Evolutionary conservation across 1,139 yeast genomes (phyloP), one percentile per base, ranked within the genome.

Genomic region (Casaregolazyma lundiana): DNA sequence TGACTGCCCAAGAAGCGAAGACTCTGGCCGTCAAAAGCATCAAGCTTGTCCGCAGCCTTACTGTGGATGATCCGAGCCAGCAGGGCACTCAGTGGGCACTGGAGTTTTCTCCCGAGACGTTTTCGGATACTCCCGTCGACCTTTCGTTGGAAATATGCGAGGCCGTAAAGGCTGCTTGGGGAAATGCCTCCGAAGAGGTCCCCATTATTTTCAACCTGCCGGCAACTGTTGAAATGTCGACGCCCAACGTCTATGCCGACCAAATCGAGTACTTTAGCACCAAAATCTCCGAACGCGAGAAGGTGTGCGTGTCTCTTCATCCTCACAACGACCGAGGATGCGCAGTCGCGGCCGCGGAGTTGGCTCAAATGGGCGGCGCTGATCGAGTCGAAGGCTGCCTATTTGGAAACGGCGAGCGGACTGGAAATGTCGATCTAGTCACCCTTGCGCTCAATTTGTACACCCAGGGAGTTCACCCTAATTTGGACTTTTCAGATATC

Each of bases 261-360:
- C 97, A 90, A 72, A 81, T 92, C 54, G 98, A 92, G 70, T 89
- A 84, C 66, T 92, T 92, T 64, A 72, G 84, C 53, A 81, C 81
- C 20, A 76, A 84, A 59, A 84, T 92, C 48, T 66, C 83, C 40
- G 84, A 90, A 62, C 82, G 97, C 61, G 95, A 88, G 57, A 86
- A 80, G 59, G 80, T 90, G 37, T 81, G 94, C 62, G 81, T 92
- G 48, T 90, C 97, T 21, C 79, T 92, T 42, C 98, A 92, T 66
- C 87, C 95, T 44, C 98, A 92, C 71, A 92, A 92, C 60, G 97
- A 92, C 68, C 81, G 97, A 67, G 97, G 97, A 30, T 89, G 97
- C 68, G 97, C 95, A 50, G 97, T 92, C 39, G 97, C 97, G 15
- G 97, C 97, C 18, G 84, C 97, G 11, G 98, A 92, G 70, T 76